Evolutionary conservation across 768 basidiomycete genomes (phyloP).

Genomic region (Tricholoma sp.): DNA sequence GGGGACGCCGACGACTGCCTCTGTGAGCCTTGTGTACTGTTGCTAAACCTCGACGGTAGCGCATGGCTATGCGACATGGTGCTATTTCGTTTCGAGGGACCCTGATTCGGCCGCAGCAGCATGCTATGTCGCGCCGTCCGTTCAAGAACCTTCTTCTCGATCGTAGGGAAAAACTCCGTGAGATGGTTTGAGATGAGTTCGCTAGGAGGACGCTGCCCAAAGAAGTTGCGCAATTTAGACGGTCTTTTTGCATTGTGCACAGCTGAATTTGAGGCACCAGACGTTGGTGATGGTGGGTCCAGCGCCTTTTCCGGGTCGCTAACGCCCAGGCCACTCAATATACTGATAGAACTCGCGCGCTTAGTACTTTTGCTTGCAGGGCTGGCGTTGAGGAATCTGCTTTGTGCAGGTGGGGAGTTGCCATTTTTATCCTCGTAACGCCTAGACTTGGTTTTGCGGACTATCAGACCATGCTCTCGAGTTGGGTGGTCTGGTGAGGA

Average conservation of each 20-base stretch:
- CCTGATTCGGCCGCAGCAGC: conserved; percentile 49
- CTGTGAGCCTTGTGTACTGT: conserved; percentile 51
- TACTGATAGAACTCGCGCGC: conserved; percentile 90
- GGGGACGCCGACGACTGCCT: conserved; percentile 38
- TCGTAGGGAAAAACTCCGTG: conserved; percentile 91
- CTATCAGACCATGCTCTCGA: conserved; percentile 72
- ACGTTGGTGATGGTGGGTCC: conserved; percentile 53
- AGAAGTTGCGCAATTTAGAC: conserved; percentile 88
- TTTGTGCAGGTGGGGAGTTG: conserved; percentile 28
- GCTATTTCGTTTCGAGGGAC: conserved; percentile 41
- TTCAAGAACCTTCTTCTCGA: conserved; percentile 87
- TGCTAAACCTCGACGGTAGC: conserved; percentile 55
- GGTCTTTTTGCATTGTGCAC: conserved; percentile 43
- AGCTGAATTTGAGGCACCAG: conserved; percentile 27
- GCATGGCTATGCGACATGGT: conserved; percentile 44
- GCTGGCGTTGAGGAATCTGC: conserved; percentile 17
- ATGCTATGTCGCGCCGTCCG: conserved; percentile 89
- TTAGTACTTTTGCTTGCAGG: conserved; percentile 56
- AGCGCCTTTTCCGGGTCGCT: conserved; percentile 67
- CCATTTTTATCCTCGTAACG: conserved; percentile 38
- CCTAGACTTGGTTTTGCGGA: conserved; percentile 52
- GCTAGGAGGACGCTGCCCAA: conserved; percentile 95
- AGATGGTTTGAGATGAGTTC: conserved; percentile 95
- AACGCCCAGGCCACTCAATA: conserved; percentile 91
- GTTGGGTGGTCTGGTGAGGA: conserved; percentile 72